Base-by-base conservation (phyloP, 176 grass and related monocot species). In the Zoysia japonica region DNA sequence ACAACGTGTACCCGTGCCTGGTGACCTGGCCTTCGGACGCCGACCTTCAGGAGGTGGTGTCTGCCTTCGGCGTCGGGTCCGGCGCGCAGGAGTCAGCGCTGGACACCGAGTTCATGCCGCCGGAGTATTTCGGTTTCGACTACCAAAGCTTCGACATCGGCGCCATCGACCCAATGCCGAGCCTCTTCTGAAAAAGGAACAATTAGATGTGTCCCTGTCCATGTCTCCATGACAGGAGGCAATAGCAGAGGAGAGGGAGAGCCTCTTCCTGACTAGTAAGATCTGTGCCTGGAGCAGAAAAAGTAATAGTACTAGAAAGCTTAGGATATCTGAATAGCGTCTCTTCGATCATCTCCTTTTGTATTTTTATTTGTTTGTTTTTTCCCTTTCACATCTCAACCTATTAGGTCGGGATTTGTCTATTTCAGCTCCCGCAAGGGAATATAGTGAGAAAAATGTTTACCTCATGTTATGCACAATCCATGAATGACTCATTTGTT, bases 1-100 rank as follows among this genome's bases (percentile, higher is more conserved):
- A 84, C 62, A 74, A 28, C 7, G 39, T 82, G 46, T 86, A 85
- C 5, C 83, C 76, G 42, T 88, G 80, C 55, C 66, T 45, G 0
- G 6, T 86, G n/a, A 69, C 51, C 0, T 79, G 77, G 79, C 35
- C 9, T 1, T 78, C 68, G 40, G 70, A 85, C 44, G 74, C 45
- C 74, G 85, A 91, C 7, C 71, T 91, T 7, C 76, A 75, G 20
- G 91, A 93, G 75, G 78, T 84, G 13, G 46, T 93, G 10, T 91
- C 88, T 0, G 68, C 63, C 35, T 40, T 88, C 77, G 80, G 80
- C 2, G 59, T 83, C n/a, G 56, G 68, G 41, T 68, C 83, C 0
- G 61, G 11, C 2, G 77, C 16, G 43, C 80, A 74, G 17, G 77
- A 78, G 47, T 65, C 82, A 2, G 45, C 49, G 71, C 63, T 76